Percentiles rank a stretch among this genome's conserved stretches.
Conservation (phyloP, 805 yeast species). For the Saccharomycopsis amapae region DNA sequence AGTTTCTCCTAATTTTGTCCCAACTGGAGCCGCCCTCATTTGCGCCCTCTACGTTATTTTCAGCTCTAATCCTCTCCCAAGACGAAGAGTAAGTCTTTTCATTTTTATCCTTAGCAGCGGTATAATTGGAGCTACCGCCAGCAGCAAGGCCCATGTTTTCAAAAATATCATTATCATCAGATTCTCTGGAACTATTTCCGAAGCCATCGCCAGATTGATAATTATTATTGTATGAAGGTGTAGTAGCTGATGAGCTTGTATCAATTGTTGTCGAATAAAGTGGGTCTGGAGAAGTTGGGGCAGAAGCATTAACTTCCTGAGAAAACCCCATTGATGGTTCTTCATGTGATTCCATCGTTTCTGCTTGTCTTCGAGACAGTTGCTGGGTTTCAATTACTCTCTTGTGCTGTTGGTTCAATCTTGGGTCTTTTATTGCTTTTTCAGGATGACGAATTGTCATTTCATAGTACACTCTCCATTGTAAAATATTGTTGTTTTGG, state of each 20-base stretch:
- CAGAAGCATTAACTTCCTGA: neutral
- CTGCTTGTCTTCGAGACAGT: neutral
- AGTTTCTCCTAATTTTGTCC: slow-evolving; percentile 8
- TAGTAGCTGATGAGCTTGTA: too few relatives aligned
- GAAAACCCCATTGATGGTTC: neutral
- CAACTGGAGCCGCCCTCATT: neutral
- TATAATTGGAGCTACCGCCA: neutral
- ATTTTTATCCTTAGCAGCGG: neutral
- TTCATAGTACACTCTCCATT: slow-evolving; percentile 14
- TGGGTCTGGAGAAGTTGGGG: too few relatives aligned
- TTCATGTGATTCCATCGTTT: neutral
- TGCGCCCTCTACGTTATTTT: slow-evolving; percentile 1
- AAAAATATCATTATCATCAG: slow-evolving; percentile 10
- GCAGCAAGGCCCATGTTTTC: slow-evolving; percentile 13
- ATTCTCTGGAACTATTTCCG: neutral
- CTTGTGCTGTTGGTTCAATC: slow-evolving; percentile 3
- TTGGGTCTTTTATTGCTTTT: slow-evolving; percentile 11
- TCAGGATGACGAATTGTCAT: slow-evolving; percentile 13
- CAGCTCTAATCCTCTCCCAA: slow-evolving; percentile 17
- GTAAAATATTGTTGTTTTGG: neutral
- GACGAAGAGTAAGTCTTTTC: slow-evolving; percentile 7
- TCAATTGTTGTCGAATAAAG: too few relatives aligned
- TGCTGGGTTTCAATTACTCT: neutral
- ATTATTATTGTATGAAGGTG: neutral
- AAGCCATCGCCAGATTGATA: neutral